These are phyloP conservation scores for Dendrobium huoshanense DNA, from an alignment of 106 monocot species.

Conservation along the genomic window DNA sequence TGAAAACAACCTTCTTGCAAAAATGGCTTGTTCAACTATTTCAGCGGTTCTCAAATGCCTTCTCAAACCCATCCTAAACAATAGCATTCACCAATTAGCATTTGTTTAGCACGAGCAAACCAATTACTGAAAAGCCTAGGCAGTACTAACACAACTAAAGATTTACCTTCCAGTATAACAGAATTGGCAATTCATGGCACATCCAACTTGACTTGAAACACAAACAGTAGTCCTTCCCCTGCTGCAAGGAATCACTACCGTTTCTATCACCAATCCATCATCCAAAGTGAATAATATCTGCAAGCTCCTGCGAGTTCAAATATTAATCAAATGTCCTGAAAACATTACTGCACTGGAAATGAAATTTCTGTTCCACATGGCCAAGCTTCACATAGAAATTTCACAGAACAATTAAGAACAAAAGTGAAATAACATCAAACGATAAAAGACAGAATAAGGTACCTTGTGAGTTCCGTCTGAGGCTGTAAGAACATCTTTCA, in stretches of 20 bases:
- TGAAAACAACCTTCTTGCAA: slow-evolving; percentile 77
- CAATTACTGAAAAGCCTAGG: neutral
- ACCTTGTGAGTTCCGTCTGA: slow-evolving; percentile 95
- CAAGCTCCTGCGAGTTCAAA: slow-evolving; percentile 41
- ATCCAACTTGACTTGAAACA: slow-evolving; percentile 99
- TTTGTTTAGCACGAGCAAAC: neutral
- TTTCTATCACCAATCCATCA: slow-evolving; percentile 84
- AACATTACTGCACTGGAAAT: neutral
- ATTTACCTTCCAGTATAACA: slow-evolving; percentile 89
- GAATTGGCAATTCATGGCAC: slow-evolving; percentile 99
- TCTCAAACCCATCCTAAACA: slow-evolving; percentile 87
- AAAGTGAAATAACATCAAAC: neutral
- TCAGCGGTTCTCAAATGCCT: slow-evolving; percentile 83
- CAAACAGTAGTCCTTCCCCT: slow-evolving; percentile 87
- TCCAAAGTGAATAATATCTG: slow-evolving; percentile 92
- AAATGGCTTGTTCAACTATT: slow-evolving; percentile 93
- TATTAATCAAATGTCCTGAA: slow-evolving; percentile 36
- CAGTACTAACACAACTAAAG: neutral
- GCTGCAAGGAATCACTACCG: slow-evolving; percentile 81
- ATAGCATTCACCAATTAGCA: slow-evolving; percentile 6
- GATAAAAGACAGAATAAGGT: slow-evolving; percentile 8
- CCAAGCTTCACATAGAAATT: neutral
- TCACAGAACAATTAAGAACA: neutral
- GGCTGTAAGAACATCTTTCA: slow-evolving; percentile 71
- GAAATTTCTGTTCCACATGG: neutral